phyloP scores from a whole-genome alignment of 768 basidiomycete genomes.

The Hygrocybe coccinea region DNA sequence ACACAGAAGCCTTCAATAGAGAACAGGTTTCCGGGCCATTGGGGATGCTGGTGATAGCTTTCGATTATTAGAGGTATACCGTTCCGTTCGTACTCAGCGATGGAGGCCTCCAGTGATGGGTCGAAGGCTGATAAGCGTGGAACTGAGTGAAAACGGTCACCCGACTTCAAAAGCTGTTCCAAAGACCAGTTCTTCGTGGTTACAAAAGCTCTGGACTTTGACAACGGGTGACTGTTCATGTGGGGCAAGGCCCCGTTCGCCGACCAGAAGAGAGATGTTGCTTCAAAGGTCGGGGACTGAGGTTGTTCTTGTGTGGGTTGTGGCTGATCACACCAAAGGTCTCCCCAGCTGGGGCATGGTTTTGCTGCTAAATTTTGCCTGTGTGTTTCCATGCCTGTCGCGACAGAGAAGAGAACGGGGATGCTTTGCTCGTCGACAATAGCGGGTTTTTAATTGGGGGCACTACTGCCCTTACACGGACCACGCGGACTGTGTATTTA shows the following conservation, averaged over 20 bases:
- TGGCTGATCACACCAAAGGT: neutral
- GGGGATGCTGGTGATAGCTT: constrained; percentile 48
- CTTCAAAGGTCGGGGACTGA: too few relatives aligned
- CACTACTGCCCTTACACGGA: too few relatives aligned
- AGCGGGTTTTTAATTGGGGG: too few relatives aligned
- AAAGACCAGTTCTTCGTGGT: constrained; percentile 45
- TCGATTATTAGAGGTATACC: constrained; percentile 64
- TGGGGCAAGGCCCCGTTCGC: neutral
- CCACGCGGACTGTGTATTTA: too few relatives aligned
- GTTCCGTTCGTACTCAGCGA: constrained; percentile 43
- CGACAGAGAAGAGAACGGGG: too few relatives aligned
- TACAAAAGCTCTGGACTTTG: neutral
- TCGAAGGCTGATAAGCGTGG: constrained; percentile 34
- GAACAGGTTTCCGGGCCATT: constrained; percentile 57
- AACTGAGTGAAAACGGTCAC: constrained; percentile 41
- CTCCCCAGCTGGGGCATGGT: too few relatives aligned
- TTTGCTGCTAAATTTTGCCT: too few relatives aligned
- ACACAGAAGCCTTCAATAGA: constrained; percentile 48
- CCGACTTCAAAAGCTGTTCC: constrained; percentile 32
- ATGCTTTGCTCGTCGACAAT: too few relatives aligned
- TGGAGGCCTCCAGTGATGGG: constrained; percentile 27
- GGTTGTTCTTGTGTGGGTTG: neutral
- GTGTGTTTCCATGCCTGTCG: too few relatives aligned
- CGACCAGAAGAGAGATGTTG: neutral
- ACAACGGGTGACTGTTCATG: neutral